phyloP scores from a whole-genome alignment of 23 red algal species.

The Cyanidiococcus yangmingshanensis region DNA sequence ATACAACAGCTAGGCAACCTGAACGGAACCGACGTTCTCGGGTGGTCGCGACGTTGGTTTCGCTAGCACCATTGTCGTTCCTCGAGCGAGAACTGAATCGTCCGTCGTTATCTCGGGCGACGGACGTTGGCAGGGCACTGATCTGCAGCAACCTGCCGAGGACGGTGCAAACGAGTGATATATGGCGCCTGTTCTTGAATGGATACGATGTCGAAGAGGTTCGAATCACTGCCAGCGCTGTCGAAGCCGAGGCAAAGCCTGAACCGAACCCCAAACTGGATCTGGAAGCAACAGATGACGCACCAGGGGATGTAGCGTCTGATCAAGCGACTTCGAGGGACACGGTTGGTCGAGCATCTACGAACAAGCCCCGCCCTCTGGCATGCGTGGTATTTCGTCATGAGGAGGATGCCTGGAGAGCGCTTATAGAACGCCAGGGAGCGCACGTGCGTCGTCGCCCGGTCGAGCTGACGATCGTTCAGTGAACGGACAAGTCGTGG shows the following conservation, averaged over 20 bases:
- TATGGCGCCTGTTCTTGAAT: not conserved
- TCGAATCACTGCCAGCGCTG: not conserved
- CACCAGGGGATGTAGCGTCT: not conserved
- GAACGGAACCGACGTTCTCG: not conserved
- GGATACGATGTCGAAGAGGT: not conserved
- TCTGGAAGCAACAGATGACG: not conserved
- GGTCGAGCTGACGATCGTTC: slow-evolving; percentile 3
- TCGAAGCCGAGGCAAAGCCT: not conserved
- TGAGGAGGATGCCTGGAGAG: slow-evolving; percentile 8
- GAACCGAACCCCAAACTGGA: too few species aligned
- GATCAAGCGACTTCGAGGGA: not conserved
- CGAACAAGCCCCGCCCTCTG: not conserved
- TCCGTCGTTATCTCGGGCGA: not conserved
- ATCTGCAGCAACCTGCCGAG: not conserved
- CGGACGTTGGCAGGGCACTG: not conserved
- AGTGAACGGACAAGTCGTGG: too few species aligned
- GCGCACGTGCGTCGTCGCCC: not conserved
- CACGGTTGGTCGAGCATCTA: not conserved
- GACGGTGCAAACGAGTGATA: not conserved
- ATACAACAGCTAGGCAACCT: not conserved
- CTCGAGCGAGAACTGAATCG: not conserved
- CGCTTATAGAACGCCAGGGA: not conserved
- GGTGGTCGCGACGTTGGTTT: not conserved
- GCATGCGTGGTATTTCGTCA: slow-evolving; percentile 1
- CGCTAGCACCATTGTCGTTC: not conserved